Base-by-base conservation (phyloP, 2,329 filamentous ascomycete species). In the Hirsutella thompsonii region DNA sequence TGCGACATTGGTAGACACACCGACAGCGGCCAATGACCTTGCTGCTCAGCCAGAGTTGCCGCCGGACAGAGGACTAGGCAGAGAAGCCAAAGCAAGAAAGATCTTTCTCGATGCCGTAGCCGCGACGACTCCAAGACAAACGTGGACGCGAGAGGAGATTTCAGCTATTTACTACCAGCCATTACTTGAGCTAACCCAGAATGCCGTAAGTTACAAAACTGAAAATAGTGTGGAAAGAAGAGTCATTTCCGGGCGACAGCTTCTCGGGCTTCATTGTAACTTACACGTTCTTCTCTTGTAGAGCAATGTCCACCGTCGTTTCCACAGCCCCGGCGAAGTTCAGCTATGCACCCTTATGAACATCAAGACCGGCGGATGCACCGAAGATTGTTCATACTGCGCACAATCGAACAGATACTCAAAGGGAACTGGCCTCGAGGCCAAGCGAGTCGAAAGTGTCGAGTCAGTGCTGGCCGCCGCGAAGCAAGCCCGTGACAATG, bases 281-380 rank as follows among this genome's bases (percentile, higher is more conserved):
- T 34, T 5, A 34, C 32, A 16, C 4, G 13, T 8, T 3, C 14
- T n/a, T 6, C 16, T 13, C 30, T n/a, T n/a, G 18, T 37, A 92
- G 86, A 79, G 76, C 49, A 74, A 72, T 29, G 67, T 94, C 43
- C 88, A 94, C 62, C 80, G 86, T 36, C 81, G 82, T 52, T 93
- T 93, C 67, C 88, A 94, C 64, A 75, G 84, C 55, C 84, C 88
- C 6, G 71, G 79, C 37, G 80, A 85, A 21, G 85, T 94, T 47
- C 88, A 94, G 62, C 82, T 94, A 63, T 94, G 88, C 67, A 94
- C 88, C 0, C 70, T 94, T 44, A 93, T 94, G 84, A 94, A 93
- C 69, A 94, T 94, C 69, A 94, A 94, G 60, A 93, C 86, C 8
- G 88, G 88, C 41, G 88, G 88, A 37, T 94, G 88, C 64, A 87